phyloP scores from a whole-genome alignment of 441 rosid genomes.

The Populus hybrid region DNA sequence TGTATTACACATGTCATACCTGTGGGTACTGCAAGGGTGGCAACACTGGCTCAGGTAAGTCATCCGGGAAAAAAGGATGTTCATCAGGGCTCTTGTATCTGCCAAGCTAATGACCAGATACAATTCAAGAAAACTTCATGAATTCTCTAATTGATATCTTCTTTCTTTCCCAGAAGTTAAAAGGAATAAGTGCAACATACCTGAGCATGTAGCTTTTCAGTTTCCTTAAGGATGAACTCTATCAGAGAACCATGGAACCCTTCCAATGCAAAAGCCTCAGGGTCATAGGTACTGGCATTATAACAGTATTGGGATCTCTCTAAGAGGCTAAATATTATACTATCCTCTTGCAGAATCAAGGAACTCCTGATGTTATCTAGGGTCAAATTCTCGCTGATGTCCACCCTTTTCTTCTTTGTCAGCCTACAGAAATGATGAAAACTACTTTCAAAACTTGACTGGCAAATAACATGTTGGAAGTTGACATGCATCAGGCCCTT shows the following conservation, averaged over 20 bases:
- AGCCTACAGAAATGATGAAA: slow-evolving; percentile 32
- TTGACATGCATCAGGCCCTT: background rate
- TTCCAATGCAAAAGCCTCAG: slow-evolving; percentile 65
- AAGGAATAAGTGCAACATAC: slow-evolving; percentile 26
- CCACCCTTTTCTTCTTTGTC: slow-evolving; percentile 55
- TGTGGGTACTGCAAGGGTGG: slow-evolving; percentile 86
- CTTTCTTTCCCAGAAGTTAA: background rate
- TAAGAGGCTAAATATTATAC: slow-evolving; percentile 74
- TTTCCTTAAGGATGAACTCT: slow-evolving; percentile 76
- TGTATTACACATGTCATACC: slow-evolving; percentile 26
- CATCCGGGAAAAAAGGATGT: slow-evolving; percentile 79
- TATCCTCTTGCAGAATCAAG: slow-evolving; percentile 85
- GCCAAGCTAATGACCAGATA: slow-evolving; percentile 53
- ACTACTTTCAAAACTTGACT: slow-evolving; percentile 2
- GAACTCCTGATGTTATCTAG: slow-evolving; percentile 70
- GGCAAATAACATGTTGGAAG: background rate
- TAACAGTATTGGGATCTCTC: slow-evolving; percentile 84
- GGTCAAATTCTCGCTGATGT: slow-evolving; percentile 70
- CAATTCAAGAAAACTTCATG: slow-evolving; percentile 15
- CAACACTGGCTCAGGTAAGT: slow-evolving; percentile 67
- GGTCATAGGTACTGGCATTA: slow-evolving; percentile 78
- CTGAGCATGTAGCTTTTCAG: slow-evolving; percentile 83
- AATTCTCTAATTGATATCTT: background rate
- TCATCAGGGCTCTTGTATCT: slow-evolving; percentile 94
- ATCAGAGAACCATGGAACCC: slow-evolving; percentile 82